These are phyloP conservation scores for Beta macrorhiza DNA, from an alignment of 179 eudicot species.

Conservation along the genomic window DNA sequence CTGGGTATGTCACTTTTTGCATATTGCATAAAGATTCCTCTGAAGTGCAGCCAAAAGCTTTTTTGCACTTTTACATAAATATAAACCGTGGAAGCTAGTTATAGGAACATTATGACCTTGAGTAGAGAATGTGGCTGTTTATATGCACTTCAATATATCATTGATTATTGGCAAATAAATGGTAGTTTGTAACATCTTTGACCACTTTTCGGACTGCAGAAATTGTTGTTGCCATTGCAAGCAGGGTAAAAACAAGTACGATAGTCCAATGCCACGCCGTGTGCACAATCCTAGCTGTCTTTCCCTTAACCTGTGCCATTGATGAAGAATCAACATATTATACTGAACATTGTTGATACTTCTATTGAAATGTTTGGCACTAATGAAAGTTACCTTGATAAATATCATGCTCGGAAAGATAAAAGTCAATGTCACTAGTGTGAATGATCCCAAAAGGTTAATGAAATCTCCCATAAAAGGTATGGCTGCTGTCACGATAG, in stretches of 20 bases:
- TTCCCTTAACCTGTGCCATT: slow-evolving; percentile 48
- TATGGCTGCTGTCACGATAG: slow-evolving; percentile 55
- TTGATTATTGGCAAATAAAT: slow-evolving; percentile 44
- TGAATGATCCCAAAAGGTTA: slow-evolving; percentile 54
- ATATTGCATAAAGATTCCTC: not conserved
- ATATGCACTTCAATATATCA: slow-evolving; percentile 17
- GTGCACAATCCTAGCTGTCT: slow-evolving; percentile 34
- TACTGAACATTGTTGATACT: not conserved
- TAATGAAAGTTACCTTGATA: slow-evolving; percentile 42
- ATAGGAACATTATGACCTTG: slow-evolving; percentile 2
- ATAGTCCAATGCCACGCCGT: slow-evolving; percentile 57
- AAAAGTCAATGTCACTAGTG: slow-evolving; percentile 49
- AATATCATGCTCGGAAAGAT: slow-evolving; percentile 64
- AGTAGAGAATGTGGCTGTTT: not conserved
- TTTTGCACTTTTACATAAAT: not conserved
- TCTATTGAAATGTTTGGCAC: not conserved
- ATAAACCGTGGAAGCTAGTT: not conserved
- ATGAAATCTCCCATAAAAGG: slow-evolving; percentile 70
- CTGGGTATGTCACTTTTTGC: not conserved
- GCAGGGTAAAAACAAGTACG: slow-evolving; percentile 41
- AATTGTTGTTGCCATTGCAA: slow-evolving; percentile 44
- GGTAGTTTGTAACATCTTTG: slow-evolving; percentile 36
- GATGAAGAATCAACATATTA: not conserved
- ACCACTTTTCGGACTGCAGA: slow-evolving; percentile 47
- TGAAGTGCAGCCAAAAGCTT: not conserved